These are phyloP conservation scores for Apiospora marii DNA, from an alignment of 2,329 filamentous ascomycete species.

Conservation along the genomic window DNA sequence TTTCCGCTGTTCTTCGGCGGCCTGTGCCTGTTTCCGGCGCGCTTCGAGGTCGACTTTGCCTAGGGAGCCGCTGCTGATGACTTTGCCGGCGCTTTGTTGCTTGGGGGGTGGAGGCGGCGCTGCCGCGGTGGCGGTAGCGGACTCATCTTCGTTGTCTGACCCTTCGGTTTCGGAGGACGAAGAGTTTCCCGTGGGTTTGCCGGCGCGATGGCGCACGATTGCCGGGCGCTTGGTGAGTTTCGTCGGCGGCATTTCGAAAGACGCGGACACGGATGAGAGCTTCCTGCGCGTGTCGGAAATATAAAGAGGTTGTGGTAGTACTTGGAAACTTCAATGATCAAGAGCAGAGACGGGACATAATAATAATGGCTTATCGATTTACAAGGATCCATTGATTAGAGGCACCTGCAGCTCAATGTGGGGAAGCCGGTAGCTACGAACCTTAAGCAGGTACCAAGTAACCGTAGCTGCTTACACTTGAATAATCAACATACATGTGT, in stretches of 20 bases:
- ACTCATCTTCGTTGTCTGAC: conserved; percentile 49
- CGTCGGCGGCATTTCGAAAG: conserved; percentile 57
- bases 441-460: neutral
- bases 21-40: conserved; percentile 54
- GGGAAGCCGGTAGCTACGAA: neutral
- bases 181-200: conserved; percentile 71
- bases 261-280: neutral
- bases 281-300: neutral
- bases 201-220: conserved; percentile 75
- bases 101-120: conserved; percentile 63
- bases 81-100: conserved; percentile 62
- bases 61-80: conserved; percentile 58
- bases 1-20: conserved; percentile 54
- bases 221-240: conserved; percentile 19
- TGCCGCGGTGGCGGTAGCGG: conserved; percentile 36
- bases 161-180: conserved; percentile 57
- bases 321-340: neutral
- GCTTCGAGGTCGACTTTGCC: conserved; percentile 61
- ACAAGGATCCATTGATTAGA: conserved; percentile 3
- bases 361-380: conserved; percentile 21
- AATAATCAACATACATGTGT: no score
- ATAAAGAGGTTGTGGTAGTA: neutral
- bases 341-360: neutral
- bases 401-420: conserved; percentile 10
- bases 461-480: no score